Percentiles rank a stretch among this genome's conserved stretches.
Conservation (phyloP, 1,284 basidiomycete species). For the Pseudozyma tsukubaensis region DNA sequence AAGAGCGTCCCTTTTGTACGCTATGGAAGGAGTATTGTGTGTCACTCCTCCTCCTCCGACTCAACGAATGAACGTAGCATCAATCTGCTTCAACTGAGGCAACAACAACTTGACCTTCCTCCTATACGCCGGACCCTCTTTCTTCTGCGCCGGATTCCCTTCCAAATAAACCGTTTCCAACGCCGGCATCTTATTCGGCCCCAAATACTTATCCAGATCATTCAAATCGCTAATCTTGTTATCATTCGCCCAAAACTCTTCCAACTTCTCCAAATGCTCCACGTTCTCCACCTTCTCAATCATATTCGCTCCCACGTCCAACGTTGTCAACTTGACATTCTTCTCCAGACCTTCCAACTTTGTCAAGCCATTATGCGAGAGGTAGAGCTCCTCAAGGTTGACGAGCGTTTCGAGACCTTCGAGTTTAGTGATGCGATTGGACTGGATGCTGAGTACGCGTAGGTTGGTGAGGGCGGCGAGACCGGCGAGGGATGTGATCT, state of each 20-base stretch:
- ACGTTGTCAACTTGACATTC: constrained; percentile 76
- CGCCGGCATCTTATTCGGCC: constrained; percentile 72
- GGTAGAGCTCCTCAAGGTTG: constrained; percentile 87
- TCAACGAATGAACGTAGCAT: constrained; percentile 79
- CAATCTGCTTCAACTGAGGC: constrained; percentile 90
- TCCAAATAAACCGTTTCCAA: constrained; percentile 94
- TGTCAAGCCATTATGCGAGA: constrained; percentile 91
- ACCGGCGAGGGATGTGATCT: constrained; percentile 59
- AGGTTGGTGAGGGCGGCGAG: constrained; percentile 35
- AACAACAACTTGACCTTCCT: constrained; percentile 88
- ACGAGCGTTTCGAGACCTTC: constrained; percentile 75
- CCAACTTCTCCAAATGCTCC: constrained; percentile 79
- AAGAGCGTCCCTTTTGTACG: no score
- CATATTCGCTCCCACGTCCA: constrained; percentile 89
- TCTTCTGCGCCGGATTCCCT: constrained; percentile 87
- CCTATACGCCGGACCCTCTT: constrained; percentile 82
- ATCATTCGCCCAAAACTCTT: constrained; percentile 95
- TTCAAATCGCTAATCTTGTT: constrained; percentile 82
- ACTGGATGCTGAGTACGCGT: constrained; percentile 78
- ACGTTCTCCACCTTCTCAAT: constrained; percentile 83
- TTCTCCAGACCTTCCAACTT: constrained; percentile 84
- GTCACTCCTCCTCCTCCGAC: neutral
- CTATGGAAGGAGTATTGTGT: no score
- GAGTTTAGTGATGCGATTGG: constrained; percentile 90
- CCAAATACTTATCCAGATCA: constrained; percentile 80